A percentile compares a stretch with the other conserved stretches of the same genome.
Conservation (phyloP, 257 asterid genomes). For the Echium plantagineum region DNA sequence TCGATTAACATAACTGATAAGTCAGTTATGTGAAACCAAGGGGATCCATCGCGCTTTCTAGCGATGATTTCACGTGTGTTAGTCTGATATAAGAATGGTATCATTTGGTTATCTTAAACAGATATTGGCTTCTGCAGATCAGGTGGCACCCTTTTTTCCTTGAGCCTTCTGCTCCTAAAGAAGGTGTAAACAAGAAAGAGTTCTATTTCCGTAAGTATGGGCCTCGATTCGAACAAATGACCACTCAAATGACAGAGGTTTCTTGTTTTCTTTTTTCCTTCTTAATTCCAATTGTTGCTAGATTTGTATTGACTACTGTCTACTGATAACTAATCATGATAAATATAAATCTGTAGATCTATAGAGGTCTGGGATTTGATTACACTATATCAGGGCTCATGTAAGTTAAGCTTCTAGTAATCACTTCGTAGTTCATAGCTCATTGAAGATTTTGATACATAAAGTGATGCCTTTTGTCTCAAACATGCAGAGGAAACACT, state of each 20-base stretch:
- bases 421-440: conserved; percentile 6
- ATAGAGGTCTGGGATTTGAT: conserved; percentile 42
- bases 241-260: conserved; percentile 66
- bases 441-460: not conserved
- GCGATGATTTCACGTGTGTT: too few species aligned
- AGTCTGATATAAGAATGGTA: too few species aligned
- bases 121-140: too few species aligned
- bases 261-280: not conserved
- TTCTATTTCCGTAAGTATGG: conserved; percentile 46
- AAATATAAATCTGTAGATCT: conserved; percentile 31
- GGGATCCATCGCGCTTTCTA: too few species aligned
- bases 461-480: conserved; percentile 2
- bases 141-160: conserved; percentile 44
- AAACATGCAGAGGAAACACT: conserved; percentile 46
- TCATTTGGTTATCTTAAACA: too few species aligned
- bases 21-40: too few species aligned
- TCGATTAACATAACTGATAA: too few species aligned
- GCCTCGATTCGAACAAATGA: conserved; percentile 44
- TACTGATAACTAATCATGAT: not conserved
- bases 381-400: conserved; percentile 51
- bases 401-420: conserved; percentile 26
- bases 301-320: too few species aligned
- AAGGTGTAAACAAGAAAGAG: conserved; percentile 60
- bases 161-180: conserved; percentile 60
- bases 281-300: too few species aligned